Base-by-base conservation (phyloP, 257 asterid species). In the Ilex aquifolium region DNA sequence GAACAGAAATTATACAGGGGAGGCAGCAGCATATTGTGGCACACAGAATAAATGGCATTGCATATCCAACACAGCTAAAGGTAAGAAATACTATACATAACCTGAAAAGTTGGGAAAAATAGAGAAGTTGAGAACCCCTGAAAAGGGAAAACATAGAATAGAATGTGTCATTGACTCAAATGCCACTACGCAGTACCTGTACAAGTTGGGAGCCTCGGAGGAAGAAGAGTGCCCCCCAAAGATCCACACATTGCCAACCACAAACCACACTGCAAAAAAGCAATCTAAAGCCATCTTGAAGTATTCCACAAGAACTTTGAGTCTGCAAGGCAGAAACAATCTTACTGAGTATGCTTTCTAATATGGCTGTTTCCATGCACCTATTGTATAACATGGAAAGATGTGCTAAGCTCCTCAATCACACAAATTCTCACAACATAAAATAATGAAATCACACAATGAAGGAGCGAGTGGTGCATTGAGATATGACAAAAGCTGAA, bases 261-360 rank as follows among this genome's bases (percentile, higher is more conserved):
- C 99, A 80, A 93, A 93, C 96, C 96, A 93, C 63, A 90, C 86
- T 51, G 97, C 95, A 75, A 88, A 88, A 83, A 88, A 91, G 86
- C 98, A 91, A 83, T 91, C 95, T 79, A 86, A 69, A 63, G 90
- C 96, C 95, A 91, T 85, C 90, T 88, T 91, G 76, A 83, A 74
- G 79, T 91, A 85, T 61, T 91, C 97, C 52, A 83, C 73, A 60
- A 85, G 80, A 60, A 64, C 79, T 79, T 80, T 91, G 17, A 88
- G 59, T 85, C 96, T 91, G 95, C 74, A 66, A 79, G 51, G 64
- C 55, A 64, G 64, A 63, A 65, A 53, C 31, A 44, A 62, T 32
- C 27, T 57, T 46, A 51, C 65, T 73, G 65, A 76, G 71, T 74
- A 61, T 61, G 49, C 57, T 48, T 17, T 31, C 60, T 14, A 10